A percentile compares a stretch with the other conserved stretches of the same genome.
These are phyloP conservation scores for Aspergillus carlsbadensis DNA, from an alignment of 495 filamentous ascomycete genomes.

Conservation along the genomic window DNA sequence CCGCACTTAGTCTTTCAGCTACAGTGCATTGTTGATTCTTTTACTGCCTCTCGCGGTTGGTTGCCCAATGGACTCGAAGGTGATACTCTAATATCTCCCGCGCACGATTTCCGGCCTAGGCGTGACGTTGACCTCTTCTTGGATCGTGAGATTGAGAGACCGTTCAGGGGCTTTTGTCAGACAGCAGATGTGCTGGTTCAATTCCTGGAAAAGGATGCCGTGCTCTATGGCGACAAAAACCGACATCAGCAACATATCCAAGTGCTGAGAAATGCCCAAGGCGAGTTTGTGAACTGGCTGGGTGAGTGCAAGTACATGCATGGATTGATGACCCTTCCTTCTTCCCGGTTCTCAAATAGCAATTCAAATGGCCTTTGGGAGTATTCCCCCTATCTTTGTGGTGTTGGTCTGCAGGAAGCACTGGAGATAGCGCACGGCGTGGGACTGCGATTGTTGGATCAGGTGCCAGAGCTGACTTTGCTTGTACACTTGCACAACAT, in stretches of 20 bases:
- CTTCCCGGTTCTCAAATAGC: conserved; percentile 35
- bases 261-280: conserved; percentile 16
- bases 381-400: conserved; percentile 49
- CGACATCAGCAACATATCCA: conserved; percentile 4
- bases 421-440: not conserved
- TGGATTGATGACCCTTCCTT: conserved; percentile 11
- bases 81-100: not conserved
- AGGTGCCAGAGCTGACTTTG: not conserved
- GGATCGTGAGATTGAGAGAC: conserved; percentile 28
- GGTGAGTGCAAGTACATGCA: conserved; percentile 42
- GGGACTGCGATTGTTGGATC: not conserved
- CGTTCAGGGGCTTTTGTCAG: conserved; percentile 18
- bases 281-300: conserved; percentile 40
- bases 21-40: conserved; percentile 10
- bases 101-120: conserved; percentile 29
- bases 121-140: conserved; percentile 47
- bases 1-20: conserved; percentile 13
- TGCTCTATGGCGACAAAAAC: conserved; percentile 21
- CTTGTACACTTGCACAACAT: conserved; percentile 2
- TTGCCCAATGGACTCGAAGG: not conserved
- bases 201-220: conserved; percentile 26
- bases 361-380: conserved; percentile 49
- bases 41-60: conserved; percentile 11
- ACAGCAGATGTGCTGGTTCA: conserved; percentile 25
- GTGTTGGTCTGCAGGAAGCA: not conserved